Base-by-base conservation (phyloP, 306 rosid genomes). In the Corylus heterophylla region DNA sequence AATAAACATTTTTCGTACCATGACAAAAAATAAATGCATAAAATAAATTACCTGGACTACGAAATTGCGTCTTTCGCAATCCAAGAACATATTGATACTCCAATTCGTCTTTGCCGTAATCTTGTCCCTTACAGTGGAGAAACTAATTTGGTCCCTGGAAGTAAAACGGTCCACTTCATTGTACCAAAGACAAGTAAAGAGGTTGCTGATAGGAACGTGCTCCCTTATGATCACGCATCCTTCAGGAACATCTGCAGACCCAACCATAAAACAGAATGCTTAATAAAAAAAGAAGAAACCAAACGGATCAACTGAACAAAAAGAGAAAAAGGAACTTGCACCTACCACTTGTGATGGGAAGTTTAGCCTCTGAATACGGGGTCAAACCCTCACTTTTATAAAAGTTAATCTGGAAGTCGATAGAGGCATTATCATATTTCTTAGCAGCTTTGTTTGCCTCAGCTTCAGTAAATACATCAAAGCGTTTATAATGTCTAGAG, bases 111-210 rank as follows among this genome's bases (percentile, higher is more conserved):
- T 86, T 1, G 87, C 83, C 76, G 64, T 72, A 75, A 92, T 58
- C 85, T 85, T 90, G 82, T 94, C 98, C 85, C 97, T 89, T 51
- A 89, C 97, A 0, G 82, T 92, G 52, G 95, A 83, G 81, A 94
- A 92, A 86, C 98, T 92, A 74, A 94, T 83, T 69, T 94, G 98
- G 81, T 94, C 98, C 85, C 99, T 86, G 4, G 99, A 93, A 71
- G 99, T 95, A 76, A 95, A 95, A 71, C 99, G 92, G 86, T 95
- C 99, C 61, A 95, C 99, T 86, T 95, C 99, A 79, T 95, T 87
- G 92, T 89, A 92, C 98, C 98, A 95, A 76, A 92, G 98, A 85
- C 98, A 95, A 69, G 97, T 86, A 47, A 93, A 88, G 72, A 95
- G 93, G 78, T 95, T 93, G 89, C 98, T 95, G 55, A 95, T 87